Evolutionary conservation across 2,329 filamentous ascomycete species (phyloP), one percentile per base, ranked within the genome.

Genomic region (Apiospora aurea): DNA sequence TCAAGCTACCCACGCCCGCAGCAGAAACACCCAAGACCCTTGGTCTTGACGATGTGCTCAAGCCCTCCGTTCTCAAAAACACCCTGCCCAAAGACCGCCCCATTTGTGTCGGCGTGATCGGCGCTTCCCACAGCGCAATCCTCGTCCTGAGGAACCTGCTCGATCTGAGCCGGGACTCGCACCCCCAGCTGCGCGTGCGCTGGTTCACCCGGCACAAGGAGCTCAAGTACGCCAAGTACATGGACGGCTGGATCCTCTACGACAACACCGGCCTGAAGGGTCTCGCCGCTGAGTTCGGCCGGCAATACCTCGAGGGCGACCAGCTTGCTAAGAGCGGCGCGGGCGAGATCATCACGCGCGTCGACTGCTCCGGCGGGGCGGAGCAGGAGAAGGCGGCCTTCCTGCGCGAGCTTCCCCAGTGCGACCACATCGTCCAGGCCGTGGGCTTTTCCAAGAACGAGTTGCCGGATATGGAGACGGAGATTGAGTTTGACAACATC

Each of bases 261-360:
- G 90, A 92, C 77, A 92, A 91, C 79, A 92, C 90, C 0, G 90
- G 90, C 3, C 83, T 92, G 41, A 92, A 92, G 79, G 90, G 90
- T 26, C 82, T 85, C 49, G 89, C 88, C 0, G 90, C 90, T 0
- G 82, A 84, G 6, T 92, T 89, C 83, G 90, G 90, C 0, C 85
- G 85, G 57, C 80, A 86, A 34, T 87, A 91, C 72, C 83, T 92
- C 0, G 90, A 91, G 74, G 86, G 87, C 49, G 84, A 84, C 2
- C 79, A 78, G 0, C 81, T 91, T 10, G 73, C 80, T 6, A 75
- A 78, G 10, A 88, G 86, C 51, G 80, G 83, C 21, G 86, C 87
- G 2, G 83, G 83, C 67, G 80, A 82, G 24, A 81, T 86, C 74
- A 80, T 90, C 72, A 80, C 81, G 7, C 87, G 86, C 72, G 79